These are phyloP conservation scores for Neopestalotiopsis sp. DNA, from an alignment of 2,329 filamentous ascomycete species.

Conservation along the genomic window DNA sequence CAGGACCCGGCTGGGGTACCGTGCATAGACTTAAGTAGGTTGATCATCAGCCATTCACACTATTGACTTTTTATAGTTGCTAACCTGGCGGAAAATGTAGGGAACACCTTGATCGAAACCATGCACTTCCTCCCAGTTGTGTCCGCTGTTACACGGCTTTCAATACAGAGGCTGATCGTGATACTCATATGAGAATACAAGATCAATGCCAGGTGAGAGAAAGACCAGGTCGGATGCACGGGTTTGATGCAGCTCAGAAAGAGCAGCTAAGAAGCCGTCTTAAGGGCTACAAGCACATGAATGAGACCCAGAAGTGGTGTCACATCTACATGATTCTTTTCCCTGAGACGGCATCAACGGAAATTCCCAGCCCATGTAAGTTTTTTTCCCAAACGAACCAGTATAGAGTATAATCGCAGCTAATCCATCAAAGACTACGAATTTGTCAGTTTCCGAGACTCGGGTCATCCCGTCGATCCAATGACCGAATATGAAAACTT, in stretches of 20 bases:
- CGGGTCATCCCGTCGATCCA: constrained; percentile 1
- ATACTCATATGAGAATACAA: constrained; percentile 18
- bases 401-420: neutral
- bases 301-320: constrained; percentile 23
- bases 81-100: neutral
- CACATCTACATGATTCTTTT: constrained; percentile 23
- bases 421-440: constrained; percentile 2
- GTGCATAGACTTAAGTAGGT: constrained; percentile 22
- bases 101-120: constrained; percentile 25
- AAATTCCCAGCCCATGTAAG: constrained; percentile 22
- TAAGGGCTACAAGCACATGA: constrained; percentile 16
- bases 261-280: constrained; percentile 18
- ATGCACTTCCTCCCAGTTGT: constrained; percentile 21
- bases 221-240: constrained; percentile 14
- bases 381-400: neutral
- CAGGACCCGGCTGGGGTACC: constrained; percentile 23
- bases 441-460: neutral
- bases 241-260: constrained; percentile 20
- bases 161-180: constrained; percentile 15
- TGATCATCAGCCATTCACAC: rapidly evolving
- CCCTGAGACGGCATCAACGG: constrained; percentile 16
- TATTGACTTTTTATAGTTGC: neutral
- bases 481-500: constrained; percentile 21
- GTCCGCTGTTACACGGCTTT: constrained; percentile 23
- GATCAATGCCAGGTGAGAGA: constrained; percentile 17